These are phyloP conservation scores for Colletotrichum sp. DNA, from an alignment of 2,329 filamentous ascomycete genomes.

Conservation along the genomic window DNA sequence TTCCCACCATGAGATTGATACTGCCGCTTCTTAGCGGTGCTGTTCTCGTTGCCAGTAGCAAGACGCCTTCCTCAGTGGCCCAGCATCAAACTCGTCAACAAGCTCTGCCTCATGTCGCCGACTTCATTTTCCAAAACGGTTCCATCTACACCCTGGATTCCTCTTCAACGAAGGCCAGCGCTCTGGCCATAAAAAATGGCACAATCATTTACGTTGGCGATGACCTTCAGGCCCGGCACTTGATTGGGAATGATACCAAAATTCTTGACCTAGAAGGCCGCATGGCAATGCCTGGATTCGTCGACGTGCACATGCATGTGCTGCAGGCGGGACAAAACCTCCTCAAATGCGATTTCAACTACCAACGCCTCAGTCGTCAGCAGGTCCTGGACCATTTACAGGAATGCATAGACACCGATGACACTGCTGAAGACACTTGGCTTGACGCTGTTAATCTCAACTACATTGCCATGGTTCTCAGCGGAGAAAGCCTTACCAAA, in stretches of 20 bases:
- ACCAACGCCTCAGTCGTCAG: conserved; percentile 25
- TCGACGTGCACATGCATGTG: conserved; percentile 31
- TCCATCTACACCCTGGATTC: conserved; percentile 29
- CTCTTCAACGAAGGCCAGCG: conserved; percentile 12
- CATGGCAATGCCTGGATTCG: conserved; percentile 33
- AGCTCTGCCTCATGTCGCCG: conserved; percentile 2
- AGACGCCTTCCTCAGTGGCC: not conserved
- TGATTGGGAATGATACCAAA: conserved; percentile 27
- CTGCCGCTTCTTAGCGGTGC: not conserved
- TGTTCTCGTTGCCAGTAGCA: not conserved
- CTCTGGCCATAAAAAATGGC: conserved; percentile 26
- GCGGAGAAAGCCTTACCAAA: conserved; percentile 3
- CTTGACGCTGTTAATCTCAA: conserved; percentile 28
- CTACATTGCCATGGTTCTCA: not conserved
- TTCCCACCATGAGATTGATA: not conserved
- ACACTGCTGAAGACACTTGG: conserved; percentile 21
- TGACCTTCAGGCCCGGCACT: conserved; percentile 19
- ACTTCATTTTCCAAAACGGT: conserved; percentile 30
- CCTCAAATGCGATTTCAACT: conserved; percentile 31
- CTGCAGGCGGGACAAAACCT: conserved; percentile 27
- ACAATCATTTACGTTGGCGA: conserved; percentile 26
- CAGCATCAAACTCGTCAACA: not conserved
- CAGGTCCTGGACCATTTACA: conserved; percentile 22
- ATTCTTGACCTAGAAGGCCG: conserved; percentile 30
- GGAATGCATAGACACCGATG: not conserved